A percentile compares a stretch with the other conserved stretches of the same genome.
Conservation (phyloP, 768 basidiomycete species). For the Mycena rebaudengoi region DNA sequence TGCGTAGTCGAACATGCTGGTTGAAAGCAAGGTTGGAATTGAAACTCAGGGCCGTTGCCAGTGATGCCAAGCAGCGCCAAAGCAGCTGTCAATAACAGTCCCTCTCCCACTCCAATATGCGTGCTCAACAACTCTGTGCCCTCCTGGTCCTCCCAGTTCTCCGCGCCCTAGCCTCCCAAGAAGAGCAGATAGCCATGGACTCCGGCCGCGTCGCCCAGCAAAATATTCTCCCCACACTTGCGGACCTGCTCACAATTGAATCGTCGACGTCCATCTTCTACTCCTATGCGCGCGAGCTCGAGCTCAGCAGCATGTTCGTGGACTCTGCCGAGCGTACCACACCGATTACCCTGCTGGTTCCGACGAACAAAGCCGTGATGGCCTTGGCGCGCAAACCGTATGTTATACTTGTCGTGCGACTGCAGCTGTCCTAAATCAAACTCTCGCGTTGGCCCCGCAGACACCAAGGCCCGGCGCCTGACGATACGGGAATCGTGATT, state of each 20-base stretch:
- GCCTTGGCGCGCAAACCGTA: slow-evolving; percentile 84
- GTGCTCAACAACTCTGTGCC: slow-evolving; percentile 38
- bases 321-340: slow-evolving; percentile 41
- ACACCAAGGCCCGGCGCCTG: slow-evolving; percentile 61
- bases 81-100: background rate
- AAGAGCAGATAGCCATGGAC: slow-evolving; percentile 45
- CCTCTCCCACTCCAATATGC: slow-evolving; percentile 37
- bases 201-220: slow-evolving; percentile 44
- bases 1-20: background rate
- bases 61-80: background rate
- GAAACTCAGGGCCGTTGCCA: background rate
- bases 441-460: slow-evolving; percentile 44
- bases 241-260: slow-evolving; percentile 84
- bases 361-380: slow-evolving; percentile 90
- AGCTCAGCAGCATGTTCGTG: slow-evolving; percentile 62
- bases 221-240: slow-evolving; percentile 61
- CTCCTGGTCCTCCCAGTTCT: slow-evolving; percentile 42
- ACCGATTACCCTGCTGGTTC: slow-evolving; percentile 74
- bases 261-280: slow-evolving; percentile 82
- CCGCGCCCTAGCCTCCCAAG: slow-evolving; percentile 37
- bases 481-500: slow-evolving; percentile 59
- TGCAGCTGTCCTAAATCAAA: background rate
- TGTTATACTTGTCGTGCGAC: too few species aligned
- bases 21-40: background rate
- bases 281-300: slow-evolving; percentile 79